phyloP scores from a whole-genome alignment of 2,329 filamentous ascomycete genomes.

The Fusarium verrucosum region DNA sequence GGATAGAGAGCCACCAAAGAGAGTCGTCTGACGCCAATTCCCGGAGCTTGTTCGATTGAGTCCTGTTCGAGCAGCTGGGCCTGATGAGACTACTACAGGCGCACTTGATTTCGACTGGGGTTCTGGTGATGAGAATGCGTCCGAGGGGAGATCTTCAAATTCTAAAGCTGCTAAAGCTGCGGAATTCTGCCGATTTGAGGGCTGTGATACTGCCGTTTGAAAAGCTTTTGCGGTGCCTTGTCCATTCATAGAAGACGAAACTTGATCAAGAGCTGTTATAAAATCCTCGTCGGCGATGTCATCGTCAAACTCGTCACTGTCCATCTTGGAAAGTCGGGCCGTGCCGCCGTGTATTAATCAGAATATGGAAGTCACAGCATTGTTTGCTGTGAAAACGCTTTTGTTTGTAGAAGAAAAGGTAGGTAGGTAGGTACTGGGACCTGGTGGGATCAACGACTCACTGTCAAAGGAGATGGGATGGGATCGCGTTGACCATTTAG shows the following conservation, averaged over 20 bases:
- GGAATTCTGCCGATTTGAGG: slow-evolving; percentile 10
- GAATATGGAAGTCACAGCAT: slow-evolving; percentile 15
- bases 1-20: slow-evolving; percentile 58
- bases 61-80: slow-evolving; percentile 36
- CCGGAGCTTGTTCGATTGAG: slow-evolving; percentile 51
- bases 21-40: slow-evolving; percentile 63
- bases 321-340: slow-evolving; percentile 51
- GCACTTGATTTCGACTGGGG: slow-evolving; percentile 34
- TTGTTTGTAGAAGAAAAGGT: not conserved
- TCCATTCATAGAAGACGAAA: slow-evolving; percentile 47
- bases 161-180: slow-evolving; percentile 47
- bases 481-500: slow-evolving; percentile 16
- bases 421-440: too few species aligned
- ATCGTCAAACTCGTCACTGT: slow-evolving; percentile 71
- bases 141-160: slow-evolving; percentile 66
- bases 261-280: slow-evolving; percentile 66
- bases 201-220: not conserved
- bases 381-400: not conserved
- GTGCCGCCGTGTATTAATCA: not conserved
- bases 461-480: not conserved
- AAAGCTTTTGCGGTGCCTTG: slow-evolving; percentile 3
- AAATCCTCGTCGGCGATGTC: slow-evolving; percentile 73
- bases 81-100: slow-evolving; percentile 11
- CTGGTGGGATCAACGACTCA: too few species aligned
- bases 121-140: slow-evolving; percentile 74